Conservation (phyloP, 352 stramenopile genomes). For the Sclerospora graminicola region DNA sequence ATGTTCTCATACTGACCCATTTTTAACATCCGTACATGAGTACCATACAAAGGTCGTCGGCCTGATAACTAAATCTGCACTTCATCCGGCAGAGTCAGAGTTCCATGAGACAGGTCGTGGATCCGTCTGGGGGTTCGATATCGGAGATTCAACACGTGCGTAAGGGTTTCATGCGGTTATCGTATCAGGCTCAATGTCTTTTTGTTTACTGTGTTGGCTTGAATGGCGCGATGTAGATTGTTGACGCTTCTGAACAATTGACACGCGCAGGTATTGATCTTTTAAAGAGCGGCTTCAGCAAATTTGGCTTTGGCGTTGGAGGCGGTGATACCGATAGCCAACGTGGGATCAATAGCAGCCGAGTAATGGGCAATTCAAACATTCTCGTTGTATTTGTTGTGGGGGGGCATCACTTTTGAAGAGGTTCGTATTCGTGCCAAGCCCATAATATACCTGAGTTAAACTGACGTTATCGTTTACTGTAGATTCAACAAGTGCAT, state of each 20-base stretch:
- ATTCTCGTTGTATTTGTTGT: constrained; percentile 66
- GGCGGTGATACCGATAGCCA: constrained; percentile 11
- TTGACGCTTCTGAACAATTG: constrained; percentile 70
- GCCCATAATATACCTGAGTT: not conserved
- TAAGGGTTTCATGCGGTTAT: too few species aligned
- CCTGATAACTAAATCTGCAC: too few species aligned
- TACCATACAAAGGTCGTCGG: too few species aligned
- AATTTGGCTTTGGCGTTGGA: constrained; percentile 51
- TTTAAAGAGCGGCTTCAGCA: constrained; percentile 74
- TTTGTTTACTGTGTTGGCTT: too few species aligned
- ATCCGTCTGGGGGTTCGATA: constrained; percentile 19
- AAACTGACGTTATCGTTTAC: constrained; percentile 1
- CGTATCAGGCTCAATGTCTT: too few species aligned
- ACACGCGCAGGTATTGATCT: constrained; percentile 68
- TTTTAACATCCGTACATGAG: too few species aligned
- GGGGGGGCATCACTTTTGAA: constrained; percentile 66
- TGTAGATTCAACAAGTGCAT: constrained; percentile 56
- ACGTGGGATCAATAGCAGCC: constrained; percentile 8
- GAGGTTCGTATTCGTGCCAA: constrained; percentile 23
- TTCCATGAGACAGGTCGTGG: too few species aligned
- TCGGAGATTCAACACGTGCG: constrained; percentile 38
- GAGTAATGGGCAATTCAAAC: constrained; percentile 27
- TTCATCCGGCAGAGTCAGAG: too few species aligned
- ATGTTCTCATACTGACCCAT: too few species aligned
- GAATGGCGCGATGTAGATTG: constrained; percentile 25